Evolutionary conservation across 31 red algal species (phyloP).

Genomic region (Bonnemaisonia californica): DNA sequence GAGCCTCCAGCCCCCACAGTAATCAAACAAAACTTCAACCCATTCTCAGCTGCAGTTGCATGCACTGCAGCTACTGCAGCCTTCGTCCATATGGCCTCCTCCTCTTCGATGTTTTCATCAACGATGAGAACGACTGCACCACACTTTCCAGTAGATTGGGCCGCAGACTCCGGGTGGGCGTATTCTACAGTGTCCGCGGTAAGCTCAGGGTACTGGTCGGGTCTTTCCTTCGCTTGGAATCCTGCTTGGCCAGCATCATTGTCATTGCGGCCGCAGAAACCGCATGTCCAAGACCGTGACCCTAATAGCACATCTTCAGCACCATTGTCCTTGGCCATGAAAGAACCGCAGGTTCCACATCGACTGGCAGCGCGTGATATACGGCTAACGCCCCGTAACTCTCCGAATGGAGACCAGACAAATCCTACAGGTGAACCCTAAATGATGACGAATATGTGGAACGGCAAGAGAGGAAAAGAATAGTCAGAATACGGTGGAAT

Average conservation of each 20-base stretch:
- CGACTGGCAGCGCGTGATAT: slow-evolving; percentile 22
- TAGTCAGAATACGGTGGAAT: no score
- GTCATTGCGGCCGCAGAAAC: slow-evolving; percentile 61
- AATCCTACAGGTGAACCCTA: slow-evolving; percentile 50
- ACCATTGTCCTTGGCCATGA: slow-evolving; percentile 53
- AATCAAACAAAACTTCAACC: slow-evolving; percentile 46
- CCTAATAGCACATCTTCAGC: slow-evolving; percentile 20
- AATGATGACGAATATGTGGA: background rate
- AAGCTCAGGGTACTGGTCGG: slow-evolving; percentile 33
- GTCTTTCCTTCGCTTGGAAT: slow-evolving; percentile 2
- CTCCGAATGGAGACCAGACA: slow-evolving; percentile 60
- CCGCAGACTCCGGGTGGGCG: slow-evolving; percentile 20
- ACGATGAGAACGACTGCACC: slow-evolving; percentile 66
- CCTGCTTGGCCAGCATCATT: slow-evolving; percentile 26
- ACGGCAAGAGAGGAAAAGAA: no score
- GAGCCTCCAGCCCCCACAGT: slow-evolving; percentile 47
- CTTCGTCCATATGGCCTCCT: slow-evolving; percentile 42
- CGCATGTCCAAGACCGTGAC: slow-evolving; percentile 43
- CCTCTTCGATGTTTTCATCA: slow-evolving; percentile 55
- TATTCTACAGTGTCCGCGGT: slow-evolving; percentile 50
- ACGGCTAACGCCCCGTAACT: background rate
- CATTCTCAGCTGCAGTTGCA: slow-evolving; percentile 37
- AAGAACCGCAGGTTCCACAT: slow-evolving; percentile 62
- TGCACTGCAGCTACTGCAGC: slow-evolving; percentile 48
- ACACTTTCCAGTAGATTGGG: background rate